Conservation (phyloP, 2,329 filamentous ascomycete genomes). For the Trichoderma sp. region DNA sequence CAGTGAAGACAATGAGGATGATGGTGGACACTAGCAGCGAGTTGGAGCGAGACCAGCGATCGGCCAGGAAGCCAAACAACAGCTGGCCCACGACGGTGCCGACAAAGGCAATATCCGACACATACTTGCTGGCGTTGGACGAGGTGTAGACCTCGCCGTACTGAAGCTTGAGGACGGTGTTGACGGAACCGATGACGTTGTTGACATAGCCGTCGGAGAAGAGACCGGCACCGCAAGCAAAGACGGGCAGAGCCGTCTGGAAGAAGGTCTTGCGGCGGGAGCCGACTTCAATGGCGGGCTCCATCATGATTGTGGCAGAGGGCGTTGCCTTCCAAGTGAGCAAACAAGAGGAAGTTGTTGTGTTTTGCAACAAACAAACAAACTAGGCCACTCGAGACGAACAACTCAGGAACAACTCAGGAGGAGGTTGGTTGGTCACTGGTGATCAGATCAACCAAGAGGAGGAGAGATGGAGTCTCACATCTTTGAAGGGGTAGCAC, state of each 20-base stretch:
- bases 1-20: constrained; percentile 82
- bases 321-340: not conserved
- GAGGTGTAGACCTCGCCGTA: constrained; percentile 69
- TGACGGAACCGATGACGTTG: constrained; percentile 85
- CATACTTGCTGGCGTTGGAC: constrained; percentile 69
- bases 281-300: constrained; percentile 18
- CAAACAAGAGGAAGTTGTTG: not conserved
- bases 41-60: constrained; percentile 82
- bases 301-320: not conserved
- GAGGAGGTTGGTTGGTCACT: not conserved
- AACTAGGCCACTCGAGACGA: not conserved
- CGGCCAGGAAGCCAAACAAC: constrained; percentile 75
- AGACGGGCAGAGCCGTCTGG: constrained; percentile 57
- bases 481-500: constrained; percentile 6
- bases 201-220: constrained; percentile 94
- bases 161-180: constrained; percentile 67
- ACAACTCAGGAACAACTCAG: not conserved
- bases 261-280: constrained; percentile 25
- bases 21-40: constrained; percentile 77
- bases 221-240: constrained; percentile 85
- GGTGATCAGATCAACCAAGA: constrained; percentile 1
- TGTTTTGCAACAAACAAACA: not conserved
- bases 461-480: not conserved
- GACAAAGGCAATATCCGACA: constrained; percentile 79
- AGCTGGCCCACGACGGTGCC: constrained; percentile 83